Evolutionary conservation across 768 basidiomycete genomes (phyloP).

Genomic region (Scleroderma bovista): DNA sequence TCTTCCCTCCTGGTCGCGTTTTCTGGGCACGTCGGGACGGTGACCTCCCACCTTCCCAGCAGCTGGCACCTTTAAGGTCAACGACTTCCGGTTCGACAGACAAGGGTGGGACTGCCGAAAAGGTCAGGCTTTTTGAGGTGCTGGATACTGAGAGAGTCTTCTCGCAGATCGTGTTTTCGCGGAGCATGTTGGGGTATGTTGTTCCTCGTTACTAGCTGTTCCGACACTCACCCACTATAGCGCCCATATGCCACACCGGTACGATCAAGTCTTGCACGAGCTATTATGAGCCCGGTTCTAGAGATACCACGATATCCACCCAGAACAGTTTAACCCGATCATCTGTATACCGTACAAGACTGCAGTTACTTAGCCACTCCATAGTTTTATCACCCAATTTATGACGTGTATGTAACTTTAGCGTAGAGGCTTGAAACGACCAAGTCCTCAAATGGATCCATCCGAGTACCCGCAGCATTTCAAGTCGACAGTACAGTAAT

Average conservation of each 20-base stretch:
- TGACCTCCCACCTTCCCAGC: constrained; percentile 53
- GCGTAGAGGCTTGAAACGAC: too few relatives aligned
- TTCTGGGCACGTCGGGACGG: constrained; percentile 75
- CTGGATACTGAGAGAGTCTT: constrained; percentile 73
- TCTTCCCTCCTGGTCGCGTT: constrained; percentile 74
- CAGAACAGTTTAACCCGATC: too few relatives aligned
- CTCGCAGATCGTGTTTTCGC: constrained; percentile 73
- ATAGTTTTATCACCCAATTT: neutral
- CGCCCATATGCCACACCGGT: constrained; percentile 76
- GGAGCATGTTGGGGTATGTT: constrained; percentile 73
- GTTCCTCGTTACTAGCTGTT: neutral
- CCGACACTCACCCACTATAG: constrained; percentile 25
- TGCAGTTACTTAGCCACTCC: constrained; percentile 14
- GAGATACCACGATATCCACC: neutral
- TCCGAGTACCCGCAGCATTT: too few relatives aligned
- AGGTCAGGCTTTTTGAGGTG: constrained; percentile 72
- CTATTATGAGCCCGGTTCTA: constrained; percentile 37
- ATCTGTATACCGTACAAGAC: neutral
- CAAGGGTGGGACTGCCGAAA: constrained; percentile 31
- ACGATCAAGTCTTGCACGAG: constrained; percentile 71
- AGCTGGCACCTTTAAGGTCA: neutral
- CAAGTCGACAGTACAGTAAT: too few relatives aligned
- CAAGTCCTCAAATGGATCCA: too few relatives aligned
- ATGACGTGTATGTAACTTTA: neutral
- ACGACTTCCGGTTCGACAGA: constrained; percentile 8